Percentiles rank a stretch among this genome's conserved stretches.
These are phyloP conservation scores for Exophiala sideris DNA, from an alignment of 2,329 filamentous ascomycete species.

Conservation along the genomic window DNA sequence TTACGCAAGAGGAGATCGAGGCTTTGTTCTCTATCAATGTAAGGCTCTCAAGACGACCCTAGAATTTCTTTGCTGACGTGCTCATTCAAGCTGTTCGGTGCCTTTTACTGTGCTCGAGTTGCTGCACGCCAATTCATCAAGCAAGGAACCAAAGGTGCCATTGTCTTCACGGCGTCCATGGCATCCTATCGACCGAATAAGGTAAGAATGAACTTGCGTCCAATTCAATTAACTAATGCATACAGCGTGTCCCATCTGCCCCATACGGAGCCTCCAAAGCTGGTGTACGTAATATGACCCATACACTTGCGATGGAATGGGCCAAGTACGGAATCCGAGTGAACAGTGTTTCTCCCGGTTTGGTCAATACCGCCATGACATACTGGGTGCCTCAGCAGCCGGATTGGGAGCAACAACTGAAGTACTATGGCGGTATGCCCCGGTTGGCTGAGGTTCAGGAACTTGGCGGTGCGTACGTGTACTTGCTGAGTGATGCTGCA, in stretches of 20 bases:
- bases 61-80: slow-evolving; percentile 3
- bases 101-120: slow-evolving; percentile 33
- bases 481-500: slow-evolving; percentile 49
- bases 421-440: slow-evolving; percentile 58
- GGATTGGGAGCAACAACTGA: slow-evolving; percentile 56
- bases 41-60: not conserved
- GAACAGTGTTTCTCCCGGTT: not conserved
- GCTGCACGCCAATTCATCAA: slow-evolving; percentile 39
- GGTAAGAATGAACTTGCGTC: not conserved
- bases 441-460: slow-evolving; percentile 53
- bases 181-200: slow-evolving; percentile 49
- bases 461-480: slow-evolving; percentile 56
- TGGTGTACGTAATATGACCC: not conserved
- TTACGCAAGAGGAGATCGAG: slow-evolving; percentile 40
- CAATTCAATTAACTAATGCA: too few species aligned
- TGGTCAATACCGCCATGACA: slow-evolving; percentile 39
- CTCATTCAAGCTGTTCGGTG: slow-evolving; percentile 24
- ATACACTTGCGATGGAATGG: not conserved
- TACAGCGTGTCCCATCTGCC: too few species aligned
- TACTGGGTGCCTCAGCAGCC: slow-evolving; percentile 52
- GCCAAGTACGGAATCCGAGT: not conserved
- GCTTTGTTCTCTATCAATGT: slow-evolving; percentile 41
- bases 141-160: slow-evolving; percentile 36
- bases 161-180: slow-evolving; percentile 49
- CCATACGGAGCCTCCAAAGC: not conserved